A percentile compares a stretch with the other conserved stretches of the same genome.
phyloP scores from a whole-genome alignment of 495 filamentous ascomycete genomes.

The Sordaria brevicollis region DNA sequence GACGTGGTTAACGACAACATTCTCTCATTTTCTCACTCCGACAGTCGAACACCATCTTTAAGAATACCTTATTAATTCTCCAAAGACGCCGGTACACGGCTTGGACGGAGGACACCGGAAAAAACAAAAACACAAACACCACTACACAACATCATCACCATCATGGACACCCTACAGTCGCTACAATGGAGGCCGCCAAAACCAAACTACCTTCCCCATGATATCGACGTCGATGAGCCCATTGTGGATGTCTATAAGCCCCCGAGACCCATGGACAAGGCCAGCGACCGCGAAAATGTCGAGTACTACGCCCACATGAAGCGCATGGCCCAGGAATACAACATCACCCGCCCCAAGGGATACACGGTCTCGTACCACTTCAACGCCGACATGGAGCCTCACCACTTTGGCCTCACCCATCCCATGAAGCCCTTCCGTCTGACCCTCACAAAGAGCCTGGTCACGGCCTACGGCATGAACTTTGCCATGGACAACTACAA shows the following conservation, averaged over 20 bases:
- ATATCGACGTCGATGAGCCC: constrained; percentile 30
- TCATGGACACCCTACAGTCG: constrained; percentile 19
- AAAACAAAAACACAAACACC: too few relatives aligned
- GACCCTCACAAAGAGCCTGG: constrained; percentile 86
- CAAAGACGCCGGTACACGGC: not conserved
- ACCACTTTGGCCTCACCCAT: constrained; percentile 90
- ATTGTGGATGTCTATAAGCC: constrained; percentile 62
- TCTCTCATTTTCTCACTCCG: not conserved
- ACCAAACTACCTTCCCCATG: constrained; percentile 41
- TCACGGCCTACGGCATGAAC: constrained; percentile 89
- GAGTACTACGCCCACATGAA: constrained; percentile 54
- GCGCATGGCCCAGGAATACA: constrained; percentile 57
- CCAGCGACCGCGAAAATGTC: constrained; percentile 46
- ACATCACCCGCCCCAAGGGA: constrained; percentile 67
- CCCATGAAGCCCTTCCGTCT: constrained; percentile 99
- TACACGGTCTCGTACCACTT: constrained; percentile 93
- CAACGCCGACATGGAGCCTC: constrained; percentile 88
- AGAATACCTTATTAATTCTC: not conserved
- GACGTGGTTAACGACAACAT: not conserved
- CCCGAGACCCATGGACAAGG: constrained; percentile 37
- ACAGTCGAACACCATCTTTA: not conserved
- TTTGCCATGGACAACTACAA: constrained; percentile 90
- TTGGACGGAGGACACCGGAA: not conserved
- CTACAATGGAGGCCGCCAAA: constrained; percentile 27
- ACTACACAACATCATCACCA: not conserved